Evolutionary conservation across 108 stramenopile species (phyloP).

Genomic region (Skeletonema grethae): DNA sequence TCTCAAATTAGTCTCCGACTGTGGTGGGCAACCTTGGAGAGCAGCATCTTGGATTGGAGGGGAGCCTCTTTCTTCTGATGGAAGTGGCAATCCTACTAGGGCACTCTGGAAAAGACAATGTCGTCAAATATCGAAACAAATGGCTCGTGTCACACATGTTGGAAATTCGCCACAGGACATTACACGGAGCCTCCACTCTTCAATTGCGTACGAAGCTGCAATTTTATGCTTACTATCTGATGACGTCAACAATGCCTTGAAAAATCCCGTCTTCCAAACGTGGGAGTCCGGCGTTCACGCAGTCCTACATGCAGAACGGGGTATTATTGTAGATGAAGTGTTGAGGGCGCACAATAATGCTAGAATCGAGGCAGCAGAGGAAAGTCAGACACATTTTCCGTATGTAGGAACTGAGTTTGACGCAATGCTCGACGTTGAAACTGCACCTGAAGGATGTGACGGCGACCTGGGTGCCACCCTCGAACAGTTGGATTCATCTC

Average conservation of each 20-base stretch:
- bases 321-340: conserved; percentile 66
- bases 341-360: conserved; percentile 56
- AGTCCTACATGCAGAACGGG: conserved; percentile 44
- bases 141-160: conserved; percentile 23
- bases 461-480: conserved; percentile 34
- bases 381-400: conserved; percentile 24
- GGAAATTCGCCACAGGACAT: conserved; percentile 1
- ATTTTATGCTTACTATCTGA: conserved; percentile 67
- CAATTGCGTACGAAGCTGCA: conserved; percentile 62
- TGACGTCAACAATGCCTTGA: conserved; percentile 52
- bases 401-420: conserved; percentile 38
- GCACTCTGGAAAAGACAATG: conserved; percentile 71
- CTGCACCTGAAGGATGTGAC: conserved; percentile 14
- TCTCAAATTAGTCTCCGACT: conserved; percentile 43
- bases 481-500: conserved; percentile 24
- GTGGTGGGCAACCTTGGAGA: conserved; percentile 73
- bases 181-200: conserved; percentile 18
- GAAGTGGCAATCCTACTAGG: conserved; percentile 65
- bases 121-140: conserved; percentile 47
- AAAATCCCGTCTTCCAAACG: conserved; percentile 54
- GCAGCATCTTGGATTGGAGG: conserved; percentile 70
- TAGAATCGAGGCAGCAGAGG: conserved; percentile 21
- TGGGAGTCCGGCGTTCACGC: conserved; percentile 69
- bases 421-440: not conserved
- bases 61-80: conserved; percentile 33